phyloP scores from a whole-genome alignment of 2,329 filamentous ascomycete species.

The Epichloe gansuensis region DNA sequence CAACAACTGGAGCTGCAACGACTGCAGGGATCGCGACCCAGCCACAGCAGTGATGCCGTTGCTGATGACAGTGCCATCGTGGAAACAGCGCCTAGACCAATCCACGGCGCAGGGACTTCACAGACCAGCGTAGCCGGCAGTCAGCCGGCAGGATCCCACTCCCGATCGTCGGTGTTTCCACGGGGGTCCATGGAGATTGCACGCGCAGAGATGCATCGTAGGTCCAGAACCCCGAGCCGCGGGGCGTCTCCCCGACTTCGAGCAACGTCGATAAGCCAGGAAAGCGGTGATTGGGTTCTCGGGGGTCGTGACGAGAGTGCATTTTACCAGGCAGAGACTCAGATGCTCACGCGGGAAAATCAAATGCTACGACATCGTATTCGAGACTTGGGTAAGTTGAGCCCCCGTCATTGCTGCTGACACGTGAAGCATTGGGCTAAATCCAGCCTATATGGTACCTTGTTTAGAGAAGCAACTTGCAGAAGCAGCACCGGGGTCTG shows the following conservation, averaged over 20 bases:
- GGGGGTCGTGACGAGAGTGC: slow-evolving; percentile 60
- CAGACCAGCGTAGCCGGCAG: slow-evolving; percentile 14
- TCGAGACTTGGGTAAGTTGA: slow-evolving; percentile 50
- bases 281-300: slow-evolving; percentile 47
- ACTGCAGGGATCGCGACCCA: slow-evolving; percentile 35
- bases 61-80: slow-evolving; percentile 37
- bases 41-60: slow-evolving; percentile 24
- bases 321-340: slow-evolving; percentile 73
- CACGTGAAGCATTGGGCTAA: not conserved
- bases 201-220: slow-evolving; percentile 40
- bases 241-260: slow-evolving; percentile 43
- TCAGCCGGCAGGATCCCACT: slow-evolving; percentile 28
- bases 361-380: slow-evolving; percentile 70
- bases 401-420: not conserved
- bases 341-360: slow-evolving; percentile 65
- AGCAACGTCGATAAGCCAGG: slow-evolving; percentile 44
- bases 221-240: slow-evolving; percentile 46
- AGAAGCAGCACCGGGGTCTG: slow-evolving; percentile 24
- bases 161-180: slow-evolving; percentile 36
- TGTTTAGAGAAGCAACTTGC: slow-evolving; percentile 37
- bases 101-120: slow-evolving; percentile 23
- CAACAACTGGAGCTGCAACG: slow-evolving; percentile 60
- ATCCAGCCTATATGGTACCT: not conserved
- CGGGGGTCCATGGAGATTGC: slow-evolving; percentile 48
- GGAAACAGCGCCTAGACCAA: slow-evolving; percentile 30